Evolutionary conservation across 2,329 filamentous ascomycete genomes (phyloP).

Genomic region (Didymella arachidicola): DNA sequence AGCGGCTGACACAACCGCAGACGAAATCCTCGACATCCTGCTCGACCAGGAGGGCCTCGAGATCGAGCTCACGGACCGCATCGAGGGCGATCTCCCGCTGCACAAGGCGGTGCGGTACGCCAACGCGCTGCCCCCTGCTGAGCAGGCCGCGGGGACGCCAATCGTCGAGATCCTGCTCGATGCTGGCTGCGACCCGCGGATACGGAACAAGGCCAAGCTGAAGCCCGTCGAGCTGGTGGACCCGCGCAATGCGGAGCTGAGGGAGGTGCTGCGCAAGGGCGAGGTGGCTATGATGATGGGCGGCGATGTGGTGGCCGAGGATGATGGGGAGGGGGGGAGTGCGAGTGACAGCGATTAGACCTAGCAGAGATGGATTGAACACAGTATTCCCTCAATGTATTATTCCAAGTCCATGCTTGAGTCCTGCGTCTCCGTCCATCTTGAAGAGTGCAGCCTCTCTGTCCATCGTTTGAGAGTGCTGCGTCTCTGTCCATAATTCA

Average conservation of each 20-base stretch:
- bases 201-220: constrained; percentile 76
- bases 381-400: background rate
- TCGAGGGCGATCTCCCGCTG: constrained; percentile 79
- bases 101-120: constrained; percentile 81
- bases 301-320: constrained; percentile 59
- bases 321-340: constrained; percentile 57
- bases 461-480: no score
- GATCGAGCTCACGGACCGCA: constrained; percentile 77
- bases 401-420: background rate
- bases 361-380: background rate
- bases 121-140: constrained; percentile 70
- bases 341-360: constrained; percentile 56
- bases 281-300: constrained; percentile 67
- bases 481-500: no score
- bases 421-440: no score
- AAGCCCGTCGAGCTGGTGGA: constrained; percentile 77
- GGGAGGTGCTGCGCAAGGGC: constrained; percentile 71
- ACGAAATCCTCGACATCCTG: constrained; percentile 81
- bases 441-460: no score
- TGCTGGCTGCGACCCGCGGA: constrained; percentile 71
- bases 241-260: constrained; percentile 69
- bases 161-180: constrained; percentile 84
- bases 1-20: constrained; percentile 49
- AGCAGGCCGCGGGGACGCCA: constrained; percentile 71
- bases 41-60: constrained; percentile 86